Evolutionary conservation across 495 filamentous ascomycete species (phyloP).

Genomic region (Pseudomonodictys pantanalensis): DNA sequence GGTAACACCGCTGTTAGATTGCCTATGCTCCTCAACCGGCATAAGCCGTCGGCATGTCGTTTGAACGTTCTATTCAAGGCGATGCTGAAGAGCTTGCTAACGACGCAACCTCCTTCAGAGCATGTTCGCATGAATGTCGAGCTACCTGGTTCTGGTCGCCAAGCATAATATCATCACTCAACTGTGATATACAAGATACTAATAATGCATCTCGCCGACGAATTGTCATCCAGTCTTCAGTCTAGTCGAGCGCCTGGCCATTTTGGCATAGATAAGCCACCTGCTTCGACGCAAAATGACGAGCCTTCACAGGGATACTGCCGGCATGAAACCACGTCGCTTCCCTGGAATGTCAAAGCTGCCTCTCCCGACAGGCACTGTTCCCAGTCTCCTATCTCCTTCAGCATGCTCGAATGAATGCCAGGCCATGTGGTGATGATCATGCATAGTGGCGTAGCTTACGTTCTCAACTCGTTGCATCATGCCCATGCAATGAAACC

Average conservation of each 20-base stretch:
- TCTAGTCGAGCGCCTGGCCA: slow-evolving; percentile 6
- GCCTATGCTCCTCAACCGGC: background rate
- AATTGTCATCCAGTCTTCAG: slow-evolving; percentile 3
- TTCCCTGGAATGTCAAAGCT: no score
- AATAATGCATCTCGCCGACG: background rate
- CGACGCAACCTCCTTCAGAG: background rate
- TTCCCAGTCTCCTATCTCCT: no score
- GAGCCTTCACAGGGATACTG: background rate
- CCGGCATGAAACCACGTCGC: no score
- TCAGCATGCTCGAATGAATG: no score
- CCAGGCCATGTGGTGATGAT: no score
- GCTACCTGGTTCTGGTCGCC: background rate
- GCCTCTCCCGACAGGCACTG: no score
- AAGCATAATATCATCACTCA: no score
- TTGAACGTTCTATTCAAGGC: background rate
- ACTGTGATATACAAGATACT: background rate
- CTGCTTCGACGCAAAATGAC: background rate
- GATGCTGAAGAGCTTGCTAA: background rate
- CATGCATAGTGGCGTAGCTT: no score
- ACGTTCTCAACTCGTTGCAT: no score
- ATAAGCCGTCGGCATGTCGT: background rate
- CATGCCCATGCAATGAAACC: no score
- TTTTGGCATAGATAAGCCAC: slow-evolving; percentile 11
- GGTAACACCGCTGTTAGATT: background rate
- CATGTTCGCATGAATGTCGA: slow-evolving; percentile 1